Evolutionary conservation across 2,329 filamentous ascomycete genomes (phyloP), one percentile per base, ranked within the genome.

Genomic region (Fusarium caatingaense): DNA sequence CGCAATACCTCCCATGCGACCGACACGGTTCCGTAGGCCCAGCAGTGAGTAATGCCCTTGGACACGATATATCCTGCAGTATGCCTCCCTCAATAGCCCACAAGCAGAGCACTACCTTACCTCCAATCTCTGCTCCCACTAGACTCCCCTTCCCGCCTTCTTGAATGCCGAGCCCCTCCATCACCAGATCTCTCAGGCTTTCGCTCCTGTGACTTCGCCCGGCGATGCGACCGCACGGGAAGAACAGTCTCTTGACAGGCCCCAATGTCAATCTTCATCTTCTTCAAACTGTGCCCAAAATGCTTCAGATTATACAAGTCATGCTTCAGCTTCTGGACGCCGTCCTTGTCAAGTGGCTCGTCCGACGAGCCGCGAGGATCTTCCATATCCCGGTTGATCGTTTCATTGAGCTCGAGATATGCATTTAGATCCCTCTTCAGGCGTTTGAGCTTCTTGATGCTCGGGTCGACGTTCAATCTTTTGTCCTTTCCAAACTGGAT

Each of bases 231-330:
- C 8, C 40, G 49, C 15, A 60, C 40, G 1, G 27, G 58, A 23
- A 20, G 7, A 0, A 20, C 30, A 3, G 54, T 34, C 6, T 41
- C 55, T 7, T 60, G 51, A 8, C 48, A 59, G 12, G 50, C 13
- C 0, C 40, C 32, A 9, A 70, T 67, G 2, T n/a, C 48, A 9
- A 45, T 53, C 13, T 58, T 56, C 16, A 72, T 9, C 2, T 16
- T 50, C 23, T 49, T 60, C n/a, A 72, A 37, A 8, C 53, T 45
- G 3, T 56, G 42, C 0, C 69, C 69, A 15, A 59, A 69, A 27
- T 72, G 69, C 4, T 60, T 46, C 2, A 72, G 58, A 12, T 18
- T 30, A n/a, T 67, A 72, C 6, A 72, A n/a, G 1, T 55, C 55
- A 3, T 6, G 20, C 6, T 61, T 68, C 2, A 69, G 56, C 0